Conservation (phyloP, 2,329 filamentous ascomycete genomes). For the Calonectria pteridis region DNA sequence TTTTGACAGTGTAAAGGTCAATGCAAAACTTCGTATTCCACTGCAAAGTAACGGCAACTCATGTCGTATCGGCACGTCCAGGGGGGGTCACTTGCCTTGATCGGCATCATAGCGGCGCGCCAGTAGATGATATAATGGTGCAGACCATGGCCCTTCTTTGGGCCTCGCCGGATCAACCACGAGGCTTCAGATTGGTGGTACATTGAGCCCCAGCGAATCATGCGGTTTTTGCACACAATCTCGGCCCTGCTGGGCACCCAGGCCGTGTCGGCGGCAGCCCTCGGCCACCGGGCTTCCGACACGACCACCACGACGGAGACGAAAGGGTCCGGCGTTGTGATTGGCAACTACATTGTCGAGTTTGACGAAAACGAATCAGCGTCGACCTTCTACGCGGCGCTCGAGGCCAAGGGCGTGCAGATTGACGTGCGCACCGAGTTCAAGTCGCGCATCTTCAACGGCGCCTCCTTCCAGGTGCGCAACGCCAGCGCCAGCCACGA, state of each 20-base stretch:
- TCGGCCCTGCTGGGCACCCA: background rate
- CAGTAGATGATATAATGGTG: background rate
- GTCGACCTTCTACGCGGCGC: background rate
- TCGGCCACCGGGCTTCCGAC: background rate
- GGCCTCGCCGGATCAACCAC: background rate
- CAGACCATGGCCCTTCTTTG: background rate
- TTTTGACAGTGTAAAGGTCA: background rate
- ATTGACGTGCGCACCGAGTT: background rate
- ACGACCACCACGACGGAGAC: background rate
- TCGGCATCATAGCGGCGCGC: background rate
- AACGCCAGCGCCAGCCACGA: background rate
- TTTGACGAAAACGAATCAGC: background rate
- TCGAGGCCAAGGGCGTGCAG: background rate
- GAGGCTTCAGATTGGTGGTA: background rate
- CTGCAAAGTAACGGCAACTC: background rate
- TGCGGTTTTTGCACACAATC: background rate
- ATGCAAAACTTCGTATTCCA: slow-evolving; percentile 5
- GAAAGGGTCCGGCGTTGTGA: background rate
- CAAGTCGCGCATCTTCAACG: slow-evolving; percentile 4
- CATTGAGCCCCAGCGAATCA: background rate
- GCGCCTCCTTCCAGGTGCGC: slow-evolving; percentile 3
- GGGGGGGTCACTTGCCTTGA: background rate
- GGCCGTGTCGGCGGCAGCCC: background rate
- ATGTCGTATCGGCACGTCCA: background rate
- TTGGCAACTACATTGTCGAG: slow-evolving; percentile 16